Base-by-base conservation (phyloP, 2,329 filamentous ascomycete genomes). In the Setomelanomma holmii region DNA sequence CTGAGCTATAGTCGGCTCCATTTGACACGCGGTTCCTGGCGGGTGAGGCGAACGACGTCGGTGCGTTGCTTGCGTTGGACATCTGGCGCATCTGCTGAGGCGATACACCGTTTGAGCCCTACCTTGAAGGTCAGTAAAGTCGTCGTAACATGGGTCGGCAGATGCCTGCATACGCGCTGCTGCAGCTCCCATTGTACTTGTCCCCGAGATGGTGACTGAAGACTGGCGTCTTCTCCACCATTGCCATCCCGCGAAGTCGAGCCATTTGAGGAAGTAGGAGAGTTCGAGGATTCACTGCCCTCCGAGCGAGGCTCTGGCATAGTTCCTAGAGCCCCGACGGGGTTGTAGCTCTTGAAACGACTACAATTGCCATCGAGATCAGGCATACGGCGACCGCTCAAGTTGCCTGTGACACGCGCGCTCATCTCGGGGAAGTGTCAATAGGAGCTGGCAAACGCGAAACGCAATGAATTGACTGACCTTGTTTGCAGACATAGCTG, bases 371-470 rank as follows among this genome's bases (percentile, higher is more conserved):
- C 23, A n/a, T 46, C 17, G 24, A 36, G 24, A n/a, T 20, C 20
- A n/a, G 30, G 12, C 40, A 45, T 42, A 14, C n/a, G n/a, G n/a
- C n/a, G n/a, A n/a, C 24, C 24, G 24, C 27, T 14, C 21, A 35
- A 21, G 38, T 30, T 38, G 39, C 48, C 39, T 21, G 34, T 49
- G 22, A 19, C 34, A 14, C 44, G 45, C 17, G 38, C 27, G 35
- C 24, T 44, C 49, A 41, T 44, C 54, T 60, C 53, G 38, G 41
- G 49, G 42, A 48, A 49, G 20, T 46, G 54, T 60, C 40, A 60
- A 50, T 24, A 41, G 49, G 10, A 16, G 21, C 44, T 10, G 22
- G 8, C 36, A 30, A 20, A 24, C 10, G 16, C 33, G 19, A 36
- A 36, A 36, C 36, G 14, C 36, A 45, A 36, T 11, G 24, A 5